Conservation (phyloP, 2,329 filamentous ascomycete species). For the Trematosphaeria pertusa region DNA sequence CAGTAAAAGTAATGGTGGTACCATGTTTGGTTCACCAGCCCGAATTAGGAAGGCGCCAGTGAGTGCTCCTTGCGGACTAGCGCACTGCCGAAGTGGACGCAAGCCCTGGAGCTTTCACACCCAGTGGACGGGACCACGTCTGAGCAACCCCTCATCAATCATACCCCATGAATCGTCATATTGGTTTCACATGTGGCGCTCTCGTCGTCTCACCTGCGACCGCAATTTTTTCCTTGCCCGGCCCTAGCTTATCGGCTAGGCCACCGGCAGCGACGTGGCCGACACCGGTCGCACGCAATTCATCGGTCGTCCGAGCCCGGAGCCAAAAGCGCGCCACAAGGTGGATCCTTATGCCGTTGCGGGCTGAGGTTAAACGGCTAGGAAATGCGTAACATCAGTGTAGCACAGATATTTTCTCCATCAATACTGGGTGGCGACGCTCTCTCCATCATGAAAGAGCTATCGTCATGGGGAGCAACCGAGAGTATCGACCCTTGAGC, state of each 20-base stretch:
- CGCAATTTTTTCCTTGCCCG: background rate
- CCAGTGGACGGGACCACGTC: conserved; percentile 11
- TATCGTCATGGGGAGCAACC: conserved; percentile 30
- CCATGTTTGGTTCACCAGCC: no score
- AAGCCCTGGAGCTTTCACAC: no score
- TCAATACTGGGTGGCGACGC: conserved; percentile 14
- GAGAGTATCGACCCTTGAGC: conserved; percentile 34
- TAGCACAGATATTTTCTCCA: conserved; percentile 6
- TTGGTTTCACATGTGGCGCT: conserved; percentile 32
- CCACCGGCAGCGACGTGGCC: no score
- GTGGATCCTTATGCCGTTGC: conserved; percentile 9
- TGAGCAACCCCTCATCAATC: conserved; percentile 24
- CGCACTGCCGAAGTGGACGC: conserved; percentile 35
- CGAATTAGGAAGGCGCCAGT: no score
- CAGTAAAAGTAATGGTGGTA: no score
- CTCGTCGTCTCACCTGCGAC: conserved; percentile 17
- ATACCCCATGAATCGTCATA: conserved; percentile 19
- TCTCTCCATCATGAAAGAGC: conserved; percentile 7
- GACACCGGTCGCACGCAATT: conserved; percentile 21
- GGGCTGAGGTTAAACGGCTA: conserved; percentile 13
- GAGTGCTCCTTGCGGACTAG: conserved; percentile 21
- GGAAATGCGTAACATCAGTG: conserved; percentile 3
- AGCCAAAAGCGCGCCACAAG: conserved; percentile 14
- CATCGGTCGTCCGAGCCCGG: conserved; percentile 35
- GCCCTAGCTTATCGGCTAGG: no score